phyloP scores from a whole-genome alignment of 768 basidiomycete genomes.

The Tephrocybe sp. region DNA sequence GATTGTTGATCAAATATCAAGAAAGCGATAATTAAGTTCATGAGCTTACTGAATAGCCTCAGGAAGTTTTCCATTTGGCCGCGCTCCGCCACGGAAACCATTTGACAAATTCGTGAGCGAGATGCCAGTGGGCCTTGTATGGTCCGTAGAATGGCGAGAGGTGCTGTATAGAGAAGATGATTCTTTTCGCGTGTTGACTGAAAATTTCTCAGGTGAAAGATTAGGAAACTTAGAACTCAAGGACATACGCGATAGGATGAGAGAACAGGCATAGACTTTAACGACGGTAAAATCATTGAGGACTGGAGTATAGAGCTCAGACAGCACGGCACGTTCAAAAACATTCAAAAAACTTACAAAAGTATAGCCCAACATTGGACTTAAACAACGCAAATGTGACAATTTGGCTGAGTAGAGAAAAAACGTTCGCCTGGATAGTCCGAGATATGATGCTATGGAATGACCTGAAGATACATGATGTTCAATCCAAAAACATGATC shows the following conservation, averaged over 20 bases:
- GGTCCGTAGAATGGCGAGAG: background rate
- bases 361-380: constrained; percentile 2
- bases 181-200: constrained; percentile 1
- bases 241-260: background rate
- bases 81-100: background rate
- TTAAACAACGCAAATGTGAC: constrained; percentile 5
- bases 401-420: background rate
- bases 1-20: background rate
- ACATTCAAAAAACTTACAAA: background rate
- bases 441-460: constrained; percentile 2
- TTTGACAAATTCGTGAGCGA: background rate
- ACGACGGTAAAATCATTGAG: constrained; percentile 4
- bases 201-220: background rate
- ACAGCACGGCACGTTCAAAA: background rate
- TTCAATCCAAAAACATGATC: background rate
- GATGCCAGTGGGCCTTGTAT: background rate
- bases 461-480: background rate
- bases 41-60: background rate
- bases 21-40: background rate
- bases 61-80: background rate
- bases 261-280: constrained; percentile 5
- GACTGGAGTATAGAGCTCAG: background rate
- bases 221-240: background rate
- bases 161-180: background rate
- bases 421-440: constrained; percentile 2